Percentiles rank a stretch among this genome's conserved stretches.
Conservation (phyloP, 2,329 filamentous ascomycete species). For the Colletotrichum lini region DNA sequence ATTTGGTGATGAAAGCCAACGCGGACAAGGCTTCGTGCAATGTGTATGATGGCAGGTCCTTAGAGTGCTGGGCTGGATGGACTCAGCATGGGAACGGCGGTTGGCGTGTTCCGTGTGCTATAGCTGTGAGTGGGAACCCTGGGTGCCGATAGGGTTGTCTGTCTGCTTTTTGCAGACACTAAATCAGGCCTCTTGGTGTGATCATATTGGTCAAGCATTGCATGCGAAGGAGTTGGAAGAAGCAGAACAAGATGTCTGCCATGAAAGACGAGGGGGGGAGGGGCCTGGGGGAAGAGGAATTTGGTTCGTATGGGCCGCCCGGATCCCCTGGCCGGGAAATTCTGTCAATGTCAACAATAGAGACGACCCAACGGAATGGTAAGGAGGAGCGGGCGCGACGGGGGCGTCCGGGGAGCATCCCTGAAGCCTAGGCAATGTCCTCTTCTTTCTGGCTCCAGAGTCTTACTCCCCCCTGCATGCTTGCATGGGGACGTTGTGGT, state of each 20-base stretch:
- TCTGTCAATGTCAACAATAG: conserved; percentile 5
- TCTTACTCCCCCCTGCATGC: neutral
- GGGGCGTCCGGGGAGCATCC: conserved; percentile 15
- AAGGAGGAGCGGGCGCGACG: conserved; percentile 28
- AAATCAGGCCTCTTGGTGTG: neutral
- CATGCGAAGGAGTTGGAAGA: neutral
- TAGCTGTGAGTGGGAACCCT: conserved; percentile 7
- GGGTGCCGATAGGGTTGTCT: neutral
- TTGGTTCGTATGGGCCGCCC: too few relatives aligned
- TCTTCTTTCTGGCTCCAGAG: neutral
- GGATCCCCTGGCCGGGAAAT: neutral
- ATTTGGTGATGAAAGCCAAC: neutral
- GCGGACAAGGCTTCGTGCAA: neutral
- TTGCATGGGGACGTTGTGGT: neutral
- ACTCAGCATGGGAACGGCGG: neutral
- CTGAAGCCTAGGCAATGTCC: neutral
- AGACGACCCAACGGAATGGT: conserved; percentile 31
- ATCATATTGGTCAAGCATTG: neutral
- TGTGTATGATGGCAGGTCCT: neutral
- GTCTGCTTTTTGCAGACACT: neutral
- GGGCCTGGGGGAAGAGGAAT: too few relatives aligned
- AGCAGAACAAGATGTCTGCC: neutral
- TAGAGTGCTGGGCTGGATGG: neutral
- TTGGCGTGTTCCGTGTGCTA: conserved; percentile 4
- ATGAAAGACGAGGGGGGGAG: too few relatives aligned